Evolutionary conservation across 2,329 filamentous ascomycete species (phyloP).

Genomic region (Penicillium polonicum): DNA sequence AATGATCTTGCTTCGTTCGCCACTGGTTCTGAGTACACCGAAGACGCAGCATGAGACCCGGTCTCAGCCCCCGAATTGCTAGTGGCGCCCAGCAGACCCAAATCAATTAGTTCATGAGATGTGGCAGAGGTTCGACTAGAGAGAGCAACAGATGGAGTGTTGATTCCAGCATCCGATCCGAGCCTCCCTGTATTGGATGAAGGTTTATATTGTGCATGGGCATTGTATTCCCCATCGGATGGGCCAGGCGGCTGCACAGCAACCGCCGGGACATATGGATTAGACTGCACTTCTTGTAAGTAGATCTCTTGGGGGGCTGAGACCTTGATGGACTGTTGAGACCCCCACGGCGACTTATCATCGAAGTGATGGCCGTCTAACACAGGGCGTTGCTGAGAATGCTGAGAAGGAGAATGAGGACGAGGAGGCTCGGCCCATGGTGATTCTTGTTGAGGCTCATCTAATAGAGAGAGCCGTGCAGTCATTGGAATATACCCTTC

Average conservation of each 20-base stretch:
- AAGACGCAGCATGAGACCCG: constrained; percentile 10
- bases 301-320: constrained; percentile 16
- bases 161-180: constrained; percentile 19
- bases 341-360: constrained; percentile 21
- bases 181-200: constrained; percentile 13
- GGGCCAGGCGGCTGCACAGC: constrained; percentile 14
- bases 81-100: constrained; percentile 18
- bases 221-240: constrained; percentile 1
- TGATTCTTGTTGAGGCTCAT: constrained; percentile 27
- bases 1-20: background rate
- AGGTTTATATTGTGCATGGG: constrained; percentile 3
- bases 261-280: constrained; percentile 17
- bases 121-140: constrained; percentile 31
- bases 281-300: constrained; percentile 16
- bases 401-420: constrained; percentile 8
- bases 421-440: constrained; percentile 28
- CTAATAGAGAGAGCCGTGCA: constrained; percentile 39
- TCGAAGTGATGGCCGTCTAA: constrained; percentile 1
- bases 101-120: constrained; percentile 35
- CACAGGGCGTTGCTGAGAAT: constrained; percentile 9
- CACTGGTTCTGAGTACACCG: constrained; percentile 13
- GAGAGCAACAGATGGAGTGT: constrained; percentile 22
- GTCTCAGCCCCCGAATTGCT: constrained; percentile 8
- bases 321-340: constrained; percentile 20
- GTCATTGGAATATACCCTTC: constrained; percentile 44